Percentiles rank a stretch among this genome's conserved stretches.
Conservation (phyloP, 176 grass and related monocot genomes). For the Panicum miliaceum region DNA sequence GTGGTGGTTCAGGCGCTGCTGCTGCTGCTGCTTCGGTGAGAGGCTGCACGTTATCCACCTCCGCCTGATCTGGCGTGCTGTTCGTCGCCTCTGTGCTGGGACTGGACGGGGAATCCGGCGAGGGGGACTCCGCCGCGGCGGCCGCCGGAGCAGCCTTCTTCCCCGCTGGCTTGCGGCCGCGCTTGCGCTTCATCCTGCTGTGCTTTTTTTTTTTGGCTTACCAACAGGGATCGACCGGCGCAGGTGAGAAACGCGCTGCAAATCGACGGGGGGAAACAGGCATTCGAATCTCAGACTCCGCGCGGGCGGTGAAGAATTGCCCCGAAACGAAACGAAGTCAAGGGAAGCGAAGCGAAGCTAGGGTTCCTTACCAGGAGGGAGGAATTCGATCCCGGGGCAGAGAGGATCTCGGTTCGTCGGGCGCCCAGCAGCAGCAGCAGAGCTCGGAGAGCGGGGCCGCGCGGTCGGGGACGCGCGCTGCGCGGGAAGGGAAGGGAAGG, state of each 20-base stretch:
- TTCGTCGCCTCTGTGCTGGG: constrained; percentile 46
- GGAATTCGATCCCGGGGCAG: not conserved
- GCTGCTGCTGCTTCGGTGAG: constrained; percentile 17
- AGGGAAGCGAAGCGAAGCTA: not conserved
- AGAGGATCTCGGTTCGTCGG: not conserved
- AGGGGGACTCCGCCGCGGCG: not conserved
- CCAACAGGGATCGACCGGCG: not conserved
- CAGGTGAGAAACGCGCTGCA: not conserved
- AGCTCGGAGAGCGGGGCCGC: not conserved
- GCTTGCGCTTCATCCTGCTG: constrained; percentile 68
- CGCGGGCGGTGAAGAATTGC: not conserved
- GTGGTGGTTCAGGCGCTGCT: constrained; percentile 13
- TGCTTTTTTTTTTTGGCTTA: not conserved
- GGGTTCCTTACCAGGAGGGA: not conserved
- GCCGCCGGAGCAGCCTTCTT: constrained; percentile 17
- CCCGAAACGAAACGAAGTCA: not conserved
- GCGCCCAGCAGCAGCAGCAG: not conserved
- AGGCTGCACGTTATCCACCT: not conserved
- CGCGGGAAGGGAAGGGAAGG: not conserved
- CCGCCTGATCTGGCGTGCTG: constrained; percentile 25
- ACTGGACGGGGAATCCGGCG: constrained; percentile 33
- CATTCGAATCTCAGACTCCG: not conserved
- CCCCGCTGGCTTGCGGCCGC: constrained; percentile 26
- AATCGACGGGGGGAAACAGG: not conserved
- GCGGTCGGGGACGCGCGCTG: not conserved